Conservation (phyloP, 441 rosid species). For the Erodium trifolium region DNA sequence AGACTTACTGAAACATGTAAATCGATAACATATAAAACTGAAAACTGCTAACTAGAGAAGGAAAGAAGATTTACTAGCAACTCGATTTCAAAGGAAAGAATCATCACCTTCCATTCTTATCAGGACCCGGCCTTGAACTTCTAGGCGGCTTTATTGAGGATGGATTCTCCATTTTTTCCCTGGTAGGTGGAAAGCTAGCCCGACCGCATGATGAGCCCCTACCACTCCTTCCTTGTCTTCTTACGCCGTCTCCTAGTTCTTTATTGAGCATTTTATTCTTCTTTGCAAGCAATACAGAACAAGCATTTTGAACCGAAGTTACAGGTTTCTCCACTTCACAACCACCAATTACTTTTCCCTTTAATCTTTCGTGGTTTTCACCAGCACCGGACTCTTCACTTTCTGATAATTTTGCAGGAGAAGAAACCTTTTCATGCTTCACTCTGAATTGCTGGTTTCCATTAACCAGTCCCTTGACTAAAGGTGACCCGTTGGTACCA, state of each 20-base stretch:
- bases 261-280: constrained; percentile 49
- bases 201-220: constrained; percentile 43
- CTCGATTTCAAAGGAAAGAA: constrained; percentile 11
- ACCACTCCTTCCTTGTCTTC: constrained; percentile 74
- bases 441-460: constrained; percentile 44
- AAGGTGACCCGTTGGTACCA: constrained; percentile 39
- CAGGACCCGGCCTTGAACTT: constrained; percentile 48
- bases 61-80: constrained; percentile 4
- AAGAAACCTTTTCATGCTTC: constrained; percentile 58
- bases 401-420: constrained; percentile 70
- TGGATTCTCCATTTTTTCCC: constrained; percentile 58
- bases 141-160: constrained; percentile 44
- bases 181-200: constrained; percentile 37
- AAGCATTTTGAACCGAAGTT: constrained; percentile 42
- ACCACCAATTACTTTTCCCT: constrained; percentile 45
- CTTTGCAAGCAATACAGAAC: constrained; percentile 40
- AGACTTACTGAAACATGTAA: constrained; percentile 51
- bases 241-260: constrained; percentile 59
- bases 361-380: constrained; percentile 48
- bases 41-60: constrained; percentile 8
- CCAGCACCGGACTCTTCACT: constrained; percentile 90
- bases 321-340: constrained; percentile 41
- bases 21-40: constrained; percentile 14
- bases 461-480: constrained; percentile 35
- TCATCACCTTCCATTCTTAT: constrained; percentile 50